phyloP scores from a whole-genome alignment of 768 basidiomycete species.

The Leucocoprinus leucothites region DNA sequence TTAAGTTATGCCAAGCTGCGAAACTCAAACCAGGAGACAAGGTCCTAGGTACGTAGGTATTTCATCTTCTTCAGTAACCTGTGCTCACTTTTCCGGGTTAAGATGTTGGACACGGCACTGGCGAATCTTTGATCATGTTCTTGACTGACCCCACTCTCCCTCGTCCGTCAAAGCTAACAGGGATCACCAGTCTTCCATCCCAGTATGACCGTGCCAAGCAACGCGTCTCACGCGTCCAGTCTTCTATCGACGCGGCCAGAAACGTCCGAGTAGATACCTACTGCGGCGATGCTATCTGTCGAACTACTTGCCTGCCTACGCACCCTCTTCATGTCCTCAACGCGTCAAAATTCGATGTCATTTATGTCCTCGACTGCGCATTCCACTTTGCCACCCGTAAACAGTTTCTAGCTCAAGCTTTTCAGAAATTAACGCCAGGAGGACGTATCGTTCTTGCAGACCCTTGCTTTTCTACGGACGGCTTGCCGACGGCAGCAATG shows the following conservation, averaged over 20 bases:
- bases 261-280: conserved; percentile 36
- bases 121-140: conserved; percentile 60
- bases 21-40: conserved; percentile 35
- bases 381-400: conserved; percentile 61
- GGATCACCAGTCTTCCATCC: conserved; percentile 51
- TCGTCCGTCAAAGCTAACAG: conserved; percentile 44
- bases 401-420: conserved; percentile 49
- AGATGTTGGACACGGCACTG: conserved; percentile 71
- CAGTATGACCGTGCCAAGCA: conserved; percentile 46
- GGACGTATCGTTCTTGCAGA: conserved; percentile 61
- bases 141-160: conserved; percentile 43
- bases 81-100: not conserved
- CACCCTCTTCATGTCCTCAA: conserved; percentile 46
- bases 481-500: conserved; percentile 22
- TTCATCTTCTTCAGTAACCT: not conserved
- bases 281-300: conserved; percentile 50
- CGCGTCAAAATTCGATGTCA: conserved; percentile 35
- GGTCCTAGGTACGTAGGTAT: conserved; percentile 46
- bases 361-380: conserved; percentile 66
- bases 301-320: conserved; percentile 12
- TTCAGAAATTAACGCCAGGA: conserved; percentile 40
- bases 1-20: conserved; percentile 45
- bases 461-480: conserved; percentile 44
- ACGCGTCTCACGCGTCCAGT: conserved; percentile 33
- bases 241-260: conserved; percentile 9